A percentile compares a stretch with the other conserved stretches of the same genome.
These are phyloP conservation scores for Colletotrichum sidae DNA, from an alignment of 2,329 filamentous ascomycete genomes.

Conservation along the genomic window DNA sequence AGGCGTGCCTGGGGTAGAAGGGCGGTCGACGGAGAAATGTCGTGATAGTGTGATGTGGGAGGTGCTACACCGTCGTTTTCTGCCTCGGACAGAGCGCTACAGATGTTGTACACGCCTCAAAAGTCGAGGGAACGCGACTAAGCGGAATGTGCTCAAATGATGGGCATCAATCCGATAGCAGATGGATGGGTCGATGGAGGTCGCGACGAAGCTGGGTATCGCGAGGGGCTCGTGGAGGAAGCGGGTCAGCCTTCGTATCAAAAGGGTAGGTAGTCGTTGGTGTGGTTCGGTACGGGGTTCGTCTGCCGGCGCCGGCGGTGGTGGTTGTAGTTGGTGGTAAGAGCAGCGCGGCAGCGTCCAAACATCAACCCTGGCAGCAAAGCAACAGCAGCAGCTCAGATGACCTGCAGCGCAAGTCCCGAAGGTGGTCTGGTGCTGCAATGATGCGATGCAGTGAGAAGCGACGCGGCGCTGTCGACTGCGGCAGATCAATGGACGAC, in stretches of 20 bases:
- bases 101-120: constrained; percentile 4
- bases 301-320: constrained; percentile 22
- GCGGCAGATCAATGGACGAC: not conserved
- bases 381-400: constrained; percentile 22
- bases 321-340: constrained; percentile 19
- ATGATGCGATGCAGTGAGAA: constrained; percentile 28
- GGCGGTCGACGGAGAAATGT: constrained; percentile 20
- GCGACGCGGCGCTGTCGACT: constrained; percentile 6
- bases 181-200: constrained; percentile 13
- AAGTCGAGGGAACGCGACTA: constrained; percentile 24
- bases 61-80: constrained; percentile 20
- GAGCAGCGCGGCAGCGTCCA: constrained; percentile 29
- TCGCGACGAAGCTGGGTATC: constrained; percentile 26
- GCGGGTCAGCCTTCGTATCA: constrained; percentile 9
- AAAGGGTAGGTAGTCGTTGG: constrained; percentile 17
- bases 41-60: constrained; percentile 35
- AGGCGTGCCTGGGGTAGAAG: not conserved
- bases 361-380: constrained; percentile 36
- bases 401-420: constrained; percentile 37
- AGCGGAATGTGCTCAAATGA: not conserved
- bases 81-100: constrained; percentile 13
- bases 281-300: constrained; percentile 23
- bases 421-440: constrained; percentile 30
- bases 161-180: not conserved
- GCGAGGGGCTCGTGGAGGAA: constrained; percentile 17